Percentiles rank a stretch among this genome's conserved stretches.
These are phyloP conservation scores for Ambrosiella beaveri DNA, from an alignment of 2,329 filamentous ascomycete species.

Conservation along the genomic window DNA sequence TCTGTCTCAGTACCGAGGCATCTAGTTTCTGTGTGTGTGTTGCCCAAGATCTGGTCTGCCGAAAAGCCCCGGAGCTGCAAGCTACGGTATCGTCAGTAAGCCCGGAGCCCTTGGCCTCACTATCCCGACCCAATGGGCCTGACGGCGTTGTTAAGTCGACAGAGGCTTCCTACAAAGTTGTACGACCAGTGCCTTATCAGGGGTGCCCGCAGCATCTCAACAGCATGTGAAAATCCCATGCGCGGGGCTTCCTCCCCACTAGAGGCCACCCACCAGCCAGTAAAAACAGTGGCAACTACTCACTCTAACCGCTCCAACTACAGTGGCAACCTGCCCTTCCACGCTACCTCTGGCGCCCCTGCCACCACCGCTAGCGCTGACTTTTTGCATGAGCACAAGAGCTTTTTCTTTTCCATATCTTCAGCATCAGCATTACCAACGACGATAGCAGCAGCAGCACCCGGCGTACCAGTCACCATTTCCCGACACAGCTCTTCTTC, in stretches of 20 bases:
- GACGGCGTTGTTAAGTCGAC: not conserved
- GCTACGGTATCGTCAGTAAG: too few species aligned
- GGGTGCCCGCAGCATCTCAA: not conserved
- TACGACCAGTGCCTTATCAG: not conserved
- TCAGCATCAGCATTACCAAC: constrained; percentile 15
- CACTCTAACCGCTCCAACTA: not conserved
- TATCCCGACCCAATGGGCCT: not conserved
- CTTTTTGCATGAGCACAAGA: not conserved
- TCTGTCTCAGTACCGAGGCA: not conserved
- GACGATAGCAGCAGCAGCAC: constrained; percentile 14
- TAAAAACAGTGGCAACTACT: not conserved
- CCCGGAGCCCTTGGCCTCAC: too few species aligned
- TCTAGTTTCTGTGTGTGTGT: not conserved
- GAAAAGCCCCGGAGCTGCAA: too few species aligned
- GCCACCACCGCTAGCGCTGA: not conserved
- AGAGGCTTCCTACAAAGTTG: not conserved
- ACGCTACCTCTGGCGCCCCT: not conserved
- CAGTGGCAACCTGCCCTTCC: not conserved
- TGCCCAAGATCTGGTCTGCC: too few species aligned
- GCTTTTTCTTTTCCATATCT: constrained; percentile 13
- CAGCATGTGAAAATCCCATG: not conserved
- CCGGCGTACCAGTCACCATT: constrained; percentile 14
- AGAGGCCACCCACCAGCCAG: not conserved
- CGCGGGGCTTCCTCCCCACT: not conserved
- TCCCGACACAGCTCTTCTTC: constrained; percentile 11